Conservation (phyloP, 2,329 filamentous ascomycete species). For the Niveomyces coronatus region DNA sequence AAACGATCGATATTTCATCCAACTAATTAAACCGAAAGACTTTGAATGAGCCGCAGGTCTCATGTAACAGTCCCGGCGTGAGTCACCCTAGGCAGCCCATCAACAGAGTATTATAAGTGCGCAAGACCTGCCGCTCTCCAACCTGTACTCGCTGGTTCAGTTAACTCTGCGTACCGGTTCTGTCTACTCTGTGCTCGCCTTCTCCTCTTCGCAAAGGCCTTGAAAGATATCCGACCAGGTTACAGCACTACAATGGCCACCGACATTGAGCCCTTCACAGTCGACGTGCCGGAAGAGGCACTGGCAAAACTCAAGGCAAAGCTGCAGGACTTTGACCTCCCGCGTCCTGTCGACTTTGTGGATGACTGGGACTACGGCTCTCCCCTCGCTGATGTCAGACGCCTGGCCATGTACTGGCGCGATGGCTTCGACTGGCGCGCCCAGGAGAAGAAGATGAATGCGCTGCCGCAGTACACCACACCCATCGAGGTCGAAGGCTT, state of each 20-base stretch:
- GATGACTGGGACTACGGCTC: conserved; percentile 16
- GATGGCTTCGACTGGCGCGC: conserved; percentile 47
- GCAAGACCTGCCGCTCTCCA: too few species aligned
- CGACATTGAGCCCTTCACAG: conserved; percentile 19
- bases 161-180: too few species aligned
- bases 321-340: conserved; percentile 15
- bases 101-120: too few species aligned
- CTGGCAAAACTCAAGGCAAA: conserved; percentile 17
- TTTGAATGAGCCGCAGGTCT: too few species aligned
- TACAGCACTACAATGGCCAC: conserved; percentile 6
- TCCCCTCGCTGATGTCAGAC: conserved; percentile 16
- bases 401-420: conserved; percentile 20
- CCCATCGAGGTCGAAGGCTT: conserved; percentile 42
- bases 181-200: too few species aligned
- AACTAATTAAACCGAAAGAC: too few species aligned
- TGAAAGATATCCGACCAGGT: too few species aligned
- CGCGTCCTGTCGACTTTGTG: conserved; percentile 11
- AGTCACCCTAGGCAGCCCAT: too few species aligned
- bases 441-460: conserved; percentile 43
- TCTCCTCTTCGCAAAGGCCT: too few species aligned
- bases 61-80: too few species aligned
- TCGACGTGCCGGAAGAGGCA: conserved; percentile 17
- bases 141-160: too few species aligned
- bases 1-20: too few species aligned
- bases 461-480: conserved; percentile 43